Conservation (phyloP, 2,329 filamentous ascomycete species). For the Colletotrichum higginsianum region DNA sequence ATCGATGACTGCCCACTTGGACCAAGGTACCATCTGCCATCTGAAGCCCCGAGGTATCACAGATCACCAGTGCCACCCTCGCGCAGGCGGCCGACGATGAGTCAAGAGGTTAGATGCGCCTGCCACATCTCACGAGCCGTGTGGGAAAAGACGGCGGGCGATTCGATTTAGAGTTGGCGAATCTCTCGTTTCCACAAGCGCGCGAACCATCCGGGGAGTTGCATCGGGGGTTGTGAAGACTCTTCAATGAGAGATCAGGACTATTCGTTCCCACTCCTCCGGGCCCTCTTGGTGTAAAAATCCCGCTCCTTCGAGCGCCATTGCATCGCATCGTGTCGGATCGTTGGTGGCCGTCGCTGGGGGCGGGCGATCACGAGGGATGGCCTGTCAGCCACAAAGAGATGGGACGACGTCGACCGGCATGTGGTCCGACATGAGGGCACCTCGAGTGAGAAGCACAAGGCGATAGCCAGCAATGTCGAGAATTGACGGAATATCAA, state of each 20-base stretch:
- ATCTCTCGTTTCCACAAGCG: constrained; percentile 29
- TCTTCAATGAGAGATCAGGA: constrained; percentile 27
- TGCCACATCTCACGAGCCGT: constrained; percentile 6
- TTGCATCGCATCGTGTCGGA: constrained; percentile 3
- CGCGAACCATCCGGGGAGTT: constrained; percentile 30
- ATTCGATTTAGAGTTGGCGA: constrained; percentile 30
- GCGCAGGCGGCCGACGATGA: neutral
- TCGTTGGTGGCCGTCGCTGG: constrained; percentile 11
- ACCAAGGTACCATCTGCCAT: constrained; percentile 19
- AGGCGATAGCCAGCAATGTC: constrained; percentile 8
- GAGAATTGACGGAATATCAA: constrained; percentile 10
- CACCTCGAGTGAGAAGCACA: constrained; percentile 17
- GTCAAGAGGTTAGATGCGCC: constrained; percentile 7
- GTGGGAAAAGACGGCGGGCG: constrained; percentile 15
- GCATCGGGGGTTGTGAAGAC: constrained; percentile 15
- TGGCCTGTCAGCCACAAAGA: constrained; percentile 21
- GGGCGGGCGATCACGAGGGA: constrained; percentile 35
- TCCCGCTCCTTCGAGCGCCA: constrained; percentile 8
- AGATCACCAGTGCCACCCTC: neutral
- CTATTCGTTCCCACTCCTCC: constrained; percentile 20
- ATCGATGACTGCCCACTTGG: constrained; percentile 3
- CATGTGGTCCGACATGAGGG: constrained; percentile 36
- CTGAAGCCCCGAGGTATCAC: constrained; percentile 13
- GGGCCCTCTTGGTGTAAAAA: constrained; percentile 10
- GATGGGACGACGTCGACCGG: constrained; percentile 36